Evolutionary conservation across 495 filamentous ascomycete genomes (phyloP).

Genomic region (Neurospora sp.): DNA sequence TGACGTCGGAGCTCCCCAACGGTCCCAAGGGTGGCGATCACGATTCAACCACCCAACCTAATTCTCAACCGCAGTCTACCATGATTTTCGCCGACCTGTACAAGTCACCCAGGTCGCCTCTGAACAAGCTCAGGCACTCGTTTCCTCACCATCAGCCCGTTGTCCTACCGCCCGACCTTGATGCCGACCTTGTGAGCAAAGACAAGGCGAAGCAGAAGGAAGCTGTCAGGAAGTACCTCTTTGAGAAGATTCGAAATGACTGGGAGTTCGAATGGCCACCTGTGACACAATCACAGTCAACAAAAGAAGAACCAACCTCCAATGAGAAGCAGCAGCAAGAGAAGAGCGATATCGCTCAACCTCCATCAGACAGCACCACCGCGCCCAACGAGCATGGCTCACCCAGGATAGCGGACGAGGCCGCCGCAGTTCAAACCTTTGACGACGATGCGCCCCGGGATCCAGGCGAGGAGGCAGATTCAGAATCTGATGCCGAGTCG

Average conservation of each 20-base stretch:
- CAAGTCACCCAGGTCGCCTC: slow-evolving; percentile 26
- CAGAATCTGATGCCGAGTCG: slow-evolving; percentile 33
- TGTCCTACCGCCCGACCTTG: slow-evolving; percentile 26
- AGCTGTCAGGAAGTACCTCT: slow-evolving; percentile 40
- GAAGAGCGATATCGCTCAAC: neutral
- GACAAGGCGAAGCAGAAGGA: slow-evolving; percentile 47
- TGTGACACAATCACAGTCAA: neutral
- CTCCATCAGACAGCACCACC: neutral
- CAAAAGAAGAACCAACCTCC: neutral
- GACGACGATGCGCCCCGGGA: slow-evolving; percentile 13
- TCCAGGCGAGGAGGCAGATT: slow-evolving; percentile 22
- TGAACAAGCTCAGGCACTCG: slow-evolving; percentile 31
- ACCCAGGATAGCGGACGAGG: neutral
- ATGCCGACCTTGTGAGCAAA: slow-evolving; percentile 42
- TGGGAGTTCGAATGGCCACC: slow-evolving; percentile 45
- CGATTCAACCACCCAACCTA: neutral
- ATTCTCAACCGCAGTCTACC: slow-evolving; percentile 1
- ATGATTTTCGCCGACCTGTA: slow-evolving; percentile 33
- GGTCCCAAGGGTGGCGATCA: slow-evolving; percentile 15
- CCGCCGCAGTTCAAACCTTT: neutral
- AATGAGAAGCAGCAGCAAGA: neutral
- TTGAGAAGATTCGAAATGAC: slow-evolving; percentile 46
- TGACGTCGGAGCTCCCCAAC: slow-evolving; percentile 4
- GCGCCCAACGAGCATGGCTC: neutral
- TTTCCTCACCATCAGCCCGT: slow-evolving; percentile 13